Conservation (phyloP, 2,329 filamentous ascomycete genomes). For the Colletotrichum sp. region DNA sequence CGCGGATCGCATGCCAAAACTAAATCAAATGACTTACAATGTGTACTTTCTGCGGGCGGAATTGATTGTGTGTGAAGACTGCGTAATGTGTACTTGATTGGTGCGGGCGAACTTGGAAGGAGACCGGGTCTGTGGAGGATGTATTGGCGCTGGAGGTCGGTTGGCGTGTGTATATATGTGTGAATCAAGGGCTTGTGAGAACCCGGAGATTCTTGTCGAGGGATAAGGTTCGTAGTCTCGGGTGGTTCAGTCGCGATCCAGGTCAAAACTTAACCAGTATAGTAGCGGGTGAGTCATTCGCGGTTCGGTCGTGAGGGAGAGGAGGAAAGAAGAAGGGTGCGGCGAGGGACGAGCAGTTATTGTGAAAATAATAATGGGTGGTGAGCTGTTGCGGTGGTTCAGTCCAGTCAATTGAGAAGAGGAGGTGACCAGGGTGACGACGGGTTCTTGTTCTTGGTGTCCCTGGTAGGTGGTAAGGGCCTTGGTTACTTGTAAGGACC, state of each 20-base stretch:
- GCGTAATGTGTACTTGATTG: not conserved
- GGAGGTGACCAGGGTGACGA: slow-evolving; percentile 8
- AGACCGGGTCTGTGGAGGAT: not conserved
- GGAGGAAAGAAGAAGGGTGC: not conserved
- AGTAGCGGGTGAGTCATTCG: not conserved
- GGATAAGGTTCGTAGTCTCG: not conserved
- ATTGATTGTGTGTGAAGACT: not conserved
- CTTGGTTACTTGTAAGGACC: not conserved
- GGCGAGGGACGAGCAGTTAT: slow-evolving; percentile 3
- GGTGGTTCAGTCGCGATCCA: slow-evolving; percentile 5
- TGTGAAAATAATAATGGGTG: slow-evolving; percentile 1
- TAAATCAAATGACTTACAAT: not conserved
- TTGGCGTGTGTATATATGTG: not conserved
- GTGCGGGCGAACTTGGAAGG: not conserved
- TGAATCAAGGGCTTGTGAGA: slow-evolving; percentile 10
- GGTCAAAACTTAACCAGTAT: not conserved
- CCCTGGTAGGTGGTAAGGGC: not conserved
- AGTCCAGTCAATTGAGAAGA: not conserved
- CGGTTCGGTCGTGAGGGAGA: not conserved
- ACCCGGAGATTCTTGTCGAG: not conserved
- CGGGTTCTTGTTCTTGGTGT: not conserved
- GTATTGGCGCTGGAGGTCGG: not conserved
- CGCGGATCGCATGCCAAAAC: not conserved
- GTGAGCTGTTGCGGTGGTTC: not conserved
- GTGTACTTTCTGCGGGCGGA: not conserved